Evolutionary conservation across 106 monocot genomes (phyloP), one percentile per base, ranked within the genome.

Genomic region (Platanthera zijinensis): DNA sequence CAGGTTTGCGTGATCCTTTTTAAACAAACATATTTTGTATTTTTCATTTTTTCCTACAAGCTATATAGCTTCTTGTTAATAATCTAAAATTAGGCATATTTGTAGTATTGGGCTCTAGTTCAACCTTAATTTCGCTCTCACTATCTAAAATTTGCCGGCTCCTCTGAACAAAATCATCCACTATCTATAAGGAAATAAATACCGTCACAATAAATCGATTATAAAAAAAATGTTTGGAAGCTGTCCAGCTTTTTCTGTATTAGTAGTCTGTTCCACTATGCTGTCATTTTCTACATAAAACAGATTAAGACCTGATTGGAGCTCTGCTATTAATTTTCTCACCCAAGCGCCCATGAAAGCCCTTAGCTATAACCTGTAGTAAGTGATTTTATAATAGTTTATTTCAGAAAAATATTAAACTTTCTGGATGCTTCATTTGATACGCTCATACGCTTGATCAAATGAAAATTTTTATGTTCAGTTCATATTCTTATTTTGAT

Each of bases 1-100:
- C 95, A 92, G 95, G 95, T 95, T 80, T 50, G 4, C 67, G 7
- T 70, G 7, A 30, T 30, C 11, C 30, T 67, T 67, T 67, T 10
- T 10, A 7, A 59, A 19, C 59, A 59, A 59, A 18, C 7, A 59
- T 59, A 18, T 11, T 54, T 10, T 15, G 54, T 59, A 59, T n/a
- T 59, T 59, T 59, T 59, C 59, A n/a, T 19, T 56, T 56, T 56
- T 5, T 17, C 56, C 13, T 56, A 13, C 17, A 56, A 56, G 14
- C 14, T 56, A 56, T 56, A 56, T 56, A 15, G 56, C 11, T 14
- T 13, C 56, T 56, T 56, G 17, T 56, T 56, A 56, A 5, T 56
- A 56, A 56, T 15, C 17, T 15, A 15, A 56, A 15, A 56, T 56
- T 56, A 56, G 13, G 17, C 56, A 32, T 32, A 32, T 32, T 32